Conservation (phyloP, 805 yeast species). For the Allodekkera sacchari region DNA sequence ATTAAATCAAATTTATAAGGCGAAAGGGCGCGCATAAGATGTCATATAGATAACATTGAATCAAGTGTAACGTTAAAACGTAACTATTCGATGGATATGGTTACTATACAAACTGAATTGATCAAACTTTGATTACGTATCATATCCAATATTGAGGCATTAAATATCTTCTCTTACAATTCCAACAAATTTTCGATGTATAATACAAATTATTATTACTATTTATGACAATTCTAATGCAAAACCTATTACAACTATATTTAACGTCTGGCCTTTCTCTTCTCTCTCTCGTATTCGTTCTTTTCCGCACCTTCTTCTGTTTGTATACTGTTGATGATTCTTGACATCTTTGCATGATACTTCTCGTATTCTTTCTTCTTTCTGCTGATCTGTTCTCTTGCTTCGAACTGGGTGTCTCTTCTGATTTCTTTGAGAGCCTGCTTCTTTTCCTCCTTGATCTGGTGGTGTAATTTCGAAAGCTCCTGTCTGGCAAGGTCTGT, state of each 20-base stretch:
- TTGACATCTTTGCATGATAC: slow-evolving; percentile 86
- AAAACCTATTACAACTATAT: too few species aligned
- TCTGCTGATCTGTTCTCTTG: slow-evolving; percentile 74
- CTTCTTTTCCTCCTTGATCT: slow-evolving; percentile 87
- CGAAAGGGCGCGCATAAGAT: too few species aligned
- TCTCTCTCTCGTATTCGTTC: slow-evolving; percentile 86
- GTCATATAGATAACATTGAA: too few species aligned
- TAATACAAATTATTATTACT: too few species aligned
- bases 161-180: too few species aligned
- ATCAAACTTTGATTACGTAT: too few species aligned
- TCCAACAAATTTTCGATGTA: too few species aligned
- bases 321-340: slow-evolving; percentile 75
- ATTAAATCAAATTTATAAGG: slow-evolving; percentile 70
- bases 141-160: too few species aligned
- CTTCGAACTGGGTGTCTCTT: slow-evolving; percentile 78
- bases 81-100: too few species aligned
- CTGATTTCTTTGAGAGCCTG: slow-evolving; percentile 83
- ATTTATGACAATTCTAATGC: too few species aligned
- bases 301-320: slow-evolving; percentile 94
- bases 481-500: slow-evolving; percentile 76
- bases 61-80: too few species aligned
- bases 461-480: slow-evolving; percentile 69
- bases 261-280: slow-evolving; percentile 58
- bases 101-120: too few species aligned
- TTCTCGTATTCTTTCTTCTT: slow-evolving; percentile 68